phyloP scores from a whole-genome alignment of 176 grass and related monocot genomes.

The Rhynchospora tenuis region DNA sequence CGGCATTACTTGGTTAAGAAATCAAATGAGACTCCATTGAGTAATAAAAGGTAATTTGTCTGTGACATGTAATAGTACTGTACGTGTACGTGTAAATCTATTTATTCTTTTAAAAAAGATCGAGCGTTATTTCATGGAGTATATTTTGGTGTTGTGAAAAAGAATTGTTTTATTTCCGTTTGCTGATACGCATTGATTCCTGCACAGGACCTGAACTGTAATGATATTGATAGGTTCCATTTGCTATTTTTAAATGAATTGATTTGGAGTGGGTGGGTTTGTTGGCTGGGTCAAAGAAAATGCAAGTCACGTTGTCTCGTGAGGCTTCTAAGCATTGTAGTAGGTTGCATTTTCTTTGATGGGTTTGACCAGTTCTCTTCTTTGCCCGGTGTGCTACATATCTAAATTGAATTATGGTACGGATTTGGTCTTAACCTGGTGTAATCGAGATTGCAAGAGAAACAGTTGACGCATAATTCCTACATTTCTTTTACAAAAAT shows the following conservation, averaged over 20 bases:
- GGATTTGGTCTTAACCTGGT: background rate
- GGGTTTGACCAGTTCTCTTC: background rate
- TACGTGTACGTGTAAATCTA: background rate
- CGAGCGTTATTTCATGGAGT: no score
- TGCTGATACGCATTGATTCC: background rate
- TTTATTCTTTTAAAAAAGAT: no score
- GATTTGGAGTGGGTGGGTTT: background rate
- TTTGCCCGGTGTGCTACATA: background rate
- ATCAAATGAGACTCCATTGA: constrained; percentile 5
- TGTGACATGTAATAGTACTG: background rate
- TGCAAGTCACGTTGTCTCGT: background rate
- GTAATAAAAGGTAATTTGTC: constrained; percentile 5
- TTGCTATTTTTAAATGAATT: background rate
- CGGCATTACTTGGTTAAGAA: background rate
- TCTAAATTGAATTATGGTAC: background rate
- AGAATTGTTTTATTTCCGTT: background rate
- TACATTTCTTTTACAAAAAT: no score
- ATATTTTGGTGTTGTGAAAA: no score
- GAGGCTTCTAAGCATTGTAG: background rate
- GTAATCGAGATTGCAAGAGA: no score
- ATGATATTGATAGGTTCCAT: background rate
- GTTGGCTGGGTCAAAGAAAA: background rate
- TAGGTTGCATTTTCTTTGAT: background rate
- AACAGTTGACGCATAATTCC: no score
- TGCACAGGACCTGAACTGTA: background rate